Percentiles rank a stretch among this genome's conserved stretches.
Evolutionary conservation across 2,329 filamentous ascomycete genomes (phyloP).

Genomic region (Xylariaceae sp.): DNA sequence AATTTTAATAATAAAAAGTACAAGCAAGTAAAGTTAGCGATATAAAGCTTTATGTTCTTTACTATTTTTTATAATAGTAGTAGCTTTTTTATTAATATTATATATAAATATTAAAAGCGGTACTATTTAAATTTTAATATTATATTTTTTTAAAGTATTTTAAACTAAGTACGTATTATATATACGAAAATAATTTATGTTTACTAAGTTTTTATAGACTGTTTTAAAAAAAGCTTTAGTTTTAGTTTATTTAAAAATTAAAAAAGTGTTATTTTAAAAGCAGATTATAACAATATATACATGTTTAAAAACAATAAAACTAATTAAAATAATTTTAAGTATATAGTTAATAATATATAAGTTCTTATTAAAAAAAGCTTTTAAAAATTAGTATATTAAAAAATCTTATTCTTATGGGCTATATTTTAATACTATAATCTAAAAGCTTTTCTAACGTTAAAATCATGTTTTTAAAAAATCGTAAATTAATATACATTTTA

Average conservation of each 20-base stretch:
- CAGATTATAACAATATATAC: slow-evolving; percentile 28
- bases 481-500: too few species aligned
- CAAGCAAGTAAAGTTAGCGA: slow-evolving; percentile 30
- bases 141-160: slow-evolving; percentile 34
- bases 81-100: slow-evolving; percentile 32
- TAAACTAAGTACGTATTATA: slow-evolving; percentile 28
- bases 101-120: slow-evolving; percentile 21
- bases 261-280: slow-evolving; percentile 27
- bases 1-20: slow-evolving; percentile 35
- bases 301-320: slow-evolving; percentile 24
- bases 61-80: slow-evolving; percentile 36
- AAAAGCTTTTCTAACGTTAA: too few species aligned
- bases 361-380: slow-evolving; percentile 4
- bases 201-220: slow-evolving; percentile 13
- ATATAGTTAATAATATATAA: slow-evolving; percentile 20
- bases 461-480: too few species aligned
- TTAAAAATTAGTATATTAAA: too few species aligned
- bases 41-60: slow-evolving; percentile 36
- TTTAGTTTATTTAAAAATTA: slow-evolving; percentile 21
- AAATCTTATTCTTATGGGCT: too few species aligned
- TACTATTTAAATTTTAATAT: slow-evolving; percentile 11
- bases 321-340: slow-evolving; percentile 26
- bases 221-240: slow-evolving; percentile 19
- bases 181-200: background rate
- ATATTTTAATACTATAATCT: too few species aligned